Evolutionary conservation across 2,329 filamentous ascomycete species (phyloP), one percentile per base, ranked within the genome.

Genomic region (Curvularia spicifera): DNA sequence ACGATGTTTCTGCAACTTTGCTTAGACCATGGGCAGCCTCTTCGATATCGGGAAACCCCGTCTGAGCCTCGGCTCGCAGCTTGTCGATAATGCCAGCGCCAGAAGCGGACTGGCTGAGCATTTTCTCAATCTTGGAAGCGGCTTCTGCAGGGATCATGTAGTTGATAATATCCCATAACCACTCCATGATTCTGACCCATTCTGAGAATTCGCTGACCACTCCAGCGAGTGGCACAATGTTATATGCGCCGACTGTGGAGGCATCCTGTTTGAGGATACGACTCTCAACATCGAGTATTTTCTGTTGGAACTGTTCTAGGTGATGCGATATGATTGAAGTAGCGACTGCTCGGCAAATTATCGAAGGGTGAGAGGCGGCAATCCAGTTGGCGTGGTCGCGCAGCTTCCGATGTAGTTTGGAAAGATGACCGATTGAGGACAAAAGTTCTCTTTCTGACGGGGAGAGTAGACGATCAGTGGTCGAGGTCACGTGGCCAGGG

Each of bases 151-250:
- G 78, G 51, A 86, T 77, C 75, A 97, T 91, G 66, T 90, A 91
- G 66, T 85, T 83, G 33, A 86, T 84, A 47, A 93, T 79, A 31
- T 87, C 83, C 87, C 89, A 91, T 20, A 97, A 83, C 92, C 94
- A 98, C 69, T 93, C 89, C 82, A 98, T 85, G 35, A 88, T 83
- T 67, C 91, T 85, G 46, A 85, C 90, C 94, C 94, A 98, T 43
- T 86, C 89, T n/a, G 89, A 87, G 70, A 98, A 97, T 71, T 95
- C 90, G 5, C 85, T 85, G 28, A 96, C 87, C 20, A 98, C 84
- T 1, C 89, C 89, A 49, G 95, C 96, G 67, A 99, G 79, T 2
- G 95, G 94, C 22, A 98, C 94, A 61, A 97, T 96, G 61, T 94
- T 90, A 75, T 97, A 97, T 0, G 91, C 94, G 42, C 94, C 94